Evolutionary conservation across 768 basidiomycete genomes (phyloP), one percentile per base, ranked within the genome.

Genomic region (Butyriboletus loyo): DNA sequence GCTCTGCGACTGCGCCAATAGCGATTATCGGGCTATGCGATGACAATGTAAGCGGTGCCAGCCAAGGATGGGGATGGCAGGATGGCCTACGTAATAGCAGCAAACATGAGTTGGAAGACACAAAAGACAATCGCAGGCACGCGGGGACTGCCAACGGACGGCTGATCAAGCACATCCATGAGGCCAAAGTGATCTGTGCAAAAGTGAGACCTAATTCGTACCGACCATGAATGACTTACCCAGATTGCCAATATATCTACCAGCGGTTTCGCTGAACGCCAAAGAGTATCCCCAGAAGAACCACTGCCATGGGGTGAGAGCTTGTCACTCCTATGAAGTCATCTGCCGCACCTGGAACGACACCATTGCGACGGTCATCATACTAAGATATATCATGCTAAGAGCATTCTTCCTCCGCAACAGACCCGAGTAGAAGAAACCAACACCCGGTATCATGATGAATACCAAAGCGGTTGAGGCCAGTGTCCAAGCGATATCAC

Each of bases 241-340:
- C 31, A 99, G 79, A 60, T 96, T 75, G 10, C 96, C 96, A 55
- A 99, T 96, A 69, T 78, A 98, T n/a, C 61, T 56, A 55, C 72
- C 75, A 5, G 77, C 91, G 0, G 78, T 82, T 14, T 92, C 89
- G 54, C 86, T 88, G 74, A 98, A 98, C 0, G 95, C 82, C 22
- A 98, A 76, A 2, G 92, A 94, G 73, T 80, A 98, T 2, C 95
- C 95, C 95, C 95, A 97, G 78, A 96, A 94, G 77, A 92, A 94
- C 92, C 92, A 95, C 87, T 93, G 56, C 15, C 54, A 54, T 30
- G 8, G 35, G 5, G 22, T 63, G 19, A 59, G 59, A 28, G 7
- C 8, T 21, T 24, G 28, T 10, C 7, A 31, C 10, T 19, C 7
- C 1, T 0, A 31, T 6, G 3, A 24, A 9, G 79, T 55, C 51